These are phyloP conservation scores for Trapa incisa DNA, from an alignment of 345 rosid genomes.

Conservation along the genomic window DNA sequence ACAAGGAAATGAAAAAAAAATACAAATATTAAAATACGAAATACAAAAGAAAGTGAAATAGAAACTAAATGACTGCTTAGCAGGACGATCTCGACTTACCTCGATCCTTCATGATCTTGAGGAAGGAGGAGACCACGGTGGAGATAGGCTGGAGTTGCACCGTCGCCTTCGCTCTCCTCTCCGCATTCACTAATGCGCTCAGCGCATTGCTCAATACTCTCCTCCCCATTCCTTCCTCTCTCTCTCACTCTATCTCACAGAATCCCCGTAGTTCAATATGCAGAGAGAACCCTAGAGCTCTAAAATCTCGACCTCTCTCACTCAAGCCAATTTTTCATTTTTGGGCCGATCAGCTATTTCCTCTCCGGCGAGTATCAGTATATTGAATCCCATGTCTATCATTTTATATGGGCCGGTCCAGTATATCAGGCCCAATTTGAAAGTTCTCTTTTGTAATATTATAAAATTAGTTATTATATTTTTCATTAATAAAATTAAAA, in stretches of 20 bases:
- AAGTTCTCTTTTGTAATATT: not conserved
- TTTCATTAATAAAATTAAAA: no score
- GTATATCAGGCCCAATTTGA: not conserved
- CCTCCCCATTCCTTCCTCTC: conserved; percentile 55
- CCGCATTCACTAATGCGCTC: conserved; percentile 81
- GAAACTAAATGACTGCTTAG: not conserved
- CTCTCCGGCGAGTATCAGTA: not conserved
- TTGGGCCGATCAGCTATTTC: not conserved
- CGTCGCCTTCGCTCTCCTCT: conserved; percentile 60
- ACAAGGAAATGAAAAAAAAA: not conserved
- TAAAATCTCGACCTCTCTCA: not conserved
- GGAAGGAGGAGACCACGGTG: conserved; percentile 74
- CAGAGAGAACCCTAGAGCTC: not conserved
- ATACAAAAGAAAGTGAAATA: not conserved
- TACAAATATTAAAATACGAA: not conserved
- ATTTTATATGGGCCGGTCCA: not conserved
- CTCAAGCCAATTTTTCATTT: not conserved
- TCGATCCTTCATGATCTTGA: conserved; percentile 70
- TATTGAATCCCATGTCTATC: not conserved
- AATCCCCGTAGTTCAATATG: no score
- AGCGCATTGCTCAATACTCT: conserved; percentile 78
- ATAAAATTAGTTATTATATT: no score
- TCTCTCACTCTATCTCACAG: not conserved
- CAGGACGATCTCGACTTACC: conserved; percentile 19
- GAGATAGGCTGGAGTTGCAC: conserved; percentile 82